Evolutionary conservation across 306 rosid genomes (phyloP).

Genomic region (Ammopiptanthus mongolicus): DNA sequence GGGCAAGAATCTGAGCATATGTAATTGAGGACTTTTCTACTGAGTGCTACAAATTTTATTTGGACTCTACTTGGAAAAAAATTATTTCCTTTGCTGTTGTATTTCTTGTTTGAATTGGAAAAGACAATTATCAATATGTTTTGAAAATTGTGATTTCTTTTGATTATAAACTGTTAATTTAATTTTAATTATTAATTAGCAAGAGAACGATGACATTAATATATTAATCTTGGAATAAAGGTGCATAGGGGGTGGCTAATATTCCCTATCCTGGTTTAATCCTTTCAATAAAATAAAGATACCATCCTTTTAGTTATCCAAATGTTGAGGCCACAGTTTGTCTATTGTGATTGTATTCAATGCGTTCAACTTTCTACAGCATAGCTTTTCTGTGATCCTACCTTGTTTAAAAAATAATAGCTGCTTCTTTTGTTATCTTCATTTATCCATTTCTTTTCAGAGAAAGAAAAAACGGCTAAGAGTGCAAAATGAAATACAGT

Average conservation of each 20-base stretch:
- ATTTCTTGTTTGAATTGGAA: slow-evolving; percentile 17
- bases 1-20: neutral
- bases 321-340: neutral
- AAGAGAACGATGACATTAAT: neutral
- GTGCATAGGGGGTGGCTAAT: neutral
- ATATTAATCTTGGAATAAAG: neutral
- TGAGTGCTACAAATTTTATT: neutral
- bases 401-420: neutral
- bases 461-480: neutral
- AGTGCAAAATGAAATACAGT: neutral
- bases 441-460: slow-evolving; percentile 8
- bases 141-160: neutral
- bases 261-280: neutral
- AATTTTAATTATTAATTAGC: neutral
- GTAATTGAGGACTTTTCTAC: neutral
- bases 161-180: neutral
- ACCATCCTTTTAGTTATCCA: neutral
- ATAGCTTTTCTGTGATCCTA: slow-evolving; percentile 12
- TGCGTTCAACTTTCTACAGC: neutral
- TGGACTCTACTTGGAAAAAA: neutral
- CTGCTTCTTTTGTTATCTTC: slow-evolving; percentile 6
- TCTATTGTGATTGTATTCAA: neutral
- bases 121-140: neutral
- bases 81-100: neutral
- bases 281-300: neutral